Base-by-base conservation (phyloP, 805 yeast genomes). In the Candida hungchunana region DNA sequence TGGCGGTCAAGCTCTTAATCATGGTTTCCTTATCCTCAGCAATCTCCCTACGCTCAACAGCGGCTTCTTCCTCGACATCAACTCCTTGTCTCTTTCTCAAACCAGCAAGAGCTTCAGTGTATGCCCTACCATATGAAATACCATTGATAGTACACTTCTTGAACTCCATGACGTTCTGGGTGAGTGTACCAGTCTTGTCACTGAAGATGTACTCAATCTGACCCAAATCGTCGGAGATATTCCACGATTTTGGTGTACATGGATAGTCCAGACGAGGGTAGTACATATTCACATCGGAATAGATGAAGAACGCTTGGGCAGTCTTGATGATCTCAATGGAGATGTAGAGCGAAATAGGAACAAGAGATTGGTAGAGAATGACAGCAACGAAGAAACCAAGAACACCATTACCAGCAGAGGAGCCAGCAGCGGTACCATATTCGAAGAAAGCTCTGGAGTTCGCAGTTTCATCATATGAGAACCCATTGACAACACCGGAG, bases 161-260 rank as follows among this genome's bases (percentile, higher is more conserved):
- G 59, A 81, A 83, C 54, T 84, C 93, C 95, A 84, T 84, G 18
- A 83, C 75, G 53, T 83, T 83, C 55, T 83, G 93, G 1, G 94
- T 83, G 50, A 83, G 61, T 1, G 94, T 83, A 43, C 94, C 94
- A 1, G 94, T 83, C 55, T 83, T 83, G 61, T 83, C 94, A 60
- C 87, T 79, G 58, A 84, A 84, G 32, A 84, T 76, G 54, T 84
- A 84, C 55, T 84, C 95, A 46, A 84, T 79, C 58, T 84, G 94
- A 21, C 94, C 94, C 49, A 84, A 64, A 59, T 84, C 94, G 65
- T 84, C 94, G 3, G 89, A 80, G 29, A 84, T 83, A 53, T 76
- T 80, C 94, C 94, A 84, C 0, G 89, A 71, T 53, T 83, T 82
- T 12, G 94, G 93, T 9, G 82, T 77, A 57, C 94, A 84, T 3